Evolutionary conservation across 2,329 filamentous ascomycete species (phyloP), one percentile per base, ranked within the genome.

Genomic region (Nigrospora sphaerica): DNA sequence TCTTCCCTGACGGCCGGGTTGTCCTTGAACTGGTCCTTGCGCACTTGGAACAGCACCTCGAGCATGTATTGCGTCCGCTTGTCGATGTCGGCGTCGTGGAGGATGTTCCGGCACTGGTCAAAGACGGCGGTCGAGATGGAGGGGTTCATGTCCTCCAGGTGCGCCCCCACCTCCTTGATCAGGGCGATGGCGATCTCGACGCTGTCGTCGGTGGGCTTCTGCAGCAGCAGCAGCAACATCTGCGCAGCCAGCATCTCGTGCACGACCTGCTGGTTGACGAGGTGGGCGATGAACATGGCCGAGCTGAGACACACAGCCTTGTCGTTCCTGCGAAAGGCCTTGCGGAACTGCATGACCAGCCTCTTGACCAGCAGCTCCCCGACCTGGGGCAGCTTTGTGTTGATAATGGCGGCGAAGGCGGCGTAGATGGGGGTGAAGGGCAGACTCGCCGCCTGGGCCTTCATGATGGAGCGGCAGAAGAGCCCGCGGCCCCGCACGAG

Each of bases 61-160:
- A 98, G 92, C 88, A 95, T 95, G 68, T 97, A 98, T 69, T 98
- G 93, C n/a, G 92, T 91, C 53, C 93, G 80, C 74, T 95, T 96
- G 62, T 97, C 92, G 63, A 98, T 95, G 61, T 93, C 91, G 39
- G 90, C 90, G 66, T 98, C 93, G 70, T 98, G 92, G 10, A 98
- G 73, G 52, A 97, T 96, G 57, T 86, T 92, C 57, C 93, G 77
- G 72, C 98, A 95, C 65, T 95, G 91, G 60, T 98, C 93, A 61
- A 95, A 98, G 9, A 98, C 89, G 19, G 86, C 87, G 54, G 92
- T 80, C 31, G 90, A 84, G 58, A 97, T 95, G 12, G 87, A 79
- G 2, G 83, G 79, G 61, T 88, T 95, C 90, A 97, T 95, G 63
- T 96, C 91, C 63, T 97, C 92, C 53, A 98, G 65, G 64, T 95